Percentiles rank a stretch among this genome's conserved stretches.
Conservation (phyloP, 2,329 filamentous ascomycete genomes). For the Hypomyces rosellus region DNA sequence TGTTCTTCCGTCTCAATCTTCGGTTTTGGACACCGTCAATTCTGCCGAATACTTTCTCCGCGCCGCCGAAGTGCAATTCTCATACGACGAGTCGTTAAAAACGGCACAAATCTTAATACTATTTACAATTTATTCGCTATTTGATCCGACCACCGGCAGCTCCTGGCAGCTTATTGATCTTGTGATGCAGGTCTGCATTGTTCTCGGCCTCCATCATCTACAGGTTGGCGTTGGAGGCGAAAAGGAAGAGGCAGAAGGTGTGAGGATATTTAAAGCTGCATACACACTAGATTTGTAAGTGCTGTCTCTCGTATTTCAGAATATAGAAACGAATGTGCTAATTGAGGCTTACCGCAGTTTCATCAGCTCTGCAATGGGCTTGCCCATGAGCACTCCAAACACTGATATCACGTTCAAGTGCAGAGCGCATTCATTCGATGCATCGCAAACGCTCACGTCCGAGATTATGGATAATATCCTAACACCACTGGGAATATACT, state of each 20-base stretch:
- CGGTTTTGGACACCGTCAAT: not conserved
- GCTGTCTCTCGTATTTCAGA: not conserved
- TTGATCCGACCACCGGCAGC: slow-evolving; percentile 4
- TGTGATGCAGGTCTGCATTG: slow-evolving; percentile 4
- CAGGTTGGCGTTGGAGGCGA: not conserved
- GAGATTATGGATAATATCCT: not conserved
- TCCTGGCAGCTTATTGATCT: slow-evolving; percentile 9
- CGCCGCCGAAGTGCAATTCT: not conserved
- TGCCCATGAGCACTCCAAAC: slow-evolving; percentile 6
- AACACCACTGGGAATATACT: not conserved
- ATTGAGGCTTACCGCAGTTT: not conserved
- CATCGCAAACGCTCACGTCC: not conserved
- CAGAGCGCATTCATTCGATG: not conserved
- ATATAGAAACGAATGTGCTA: not conserved
- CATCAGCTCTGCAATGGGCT: slow-evolving; percentile 5
- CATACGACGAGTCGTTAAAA: slow-evolving; percentile 1
- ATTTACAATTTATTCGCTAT: slow-evolving; percentile 6
- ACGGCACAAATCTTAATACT: slow-evolving; percentile 5
- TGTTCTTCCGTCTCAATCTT: not conserved
- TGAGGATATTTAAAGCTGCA: not conserved
- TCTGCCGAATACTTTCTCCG: slow-evolving; percentile 1
- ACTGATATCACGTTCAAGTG: slow-evolving; percentile 4
- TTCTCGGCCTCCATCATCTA: not conserved
- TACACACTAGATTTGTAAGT: not conserved
- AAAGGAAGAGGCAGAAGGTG: not conserved